These are phyloP conservation scores for Lasiodiplodia hormozganensis DNA, from an alignment of 2,329 filamentous ascomycete genomes.

Conservation along the genomic window DNA sequence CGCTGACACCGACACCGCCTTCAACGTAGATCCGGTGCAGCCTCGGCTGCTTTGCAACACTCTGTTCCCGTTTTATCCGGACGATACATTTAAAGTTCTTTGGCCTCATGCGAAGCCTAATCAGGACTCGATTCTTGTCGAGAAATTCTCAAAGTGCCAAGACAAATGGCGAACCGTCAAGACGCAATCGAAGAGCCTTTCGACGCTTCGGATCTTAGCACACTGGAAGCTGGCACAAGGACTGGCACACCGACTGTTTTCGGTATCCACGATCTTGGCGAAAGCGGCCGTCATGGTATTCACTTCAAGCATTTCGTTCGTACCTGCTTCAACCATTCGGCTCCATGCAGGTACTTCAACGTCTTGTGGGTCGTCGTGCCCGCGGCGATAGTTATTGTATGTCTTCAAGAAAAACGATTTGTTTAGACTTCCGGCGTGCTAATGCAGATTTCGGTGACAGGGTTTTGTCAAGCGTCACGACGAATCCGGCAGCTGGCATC, in stretches of 20 bases:
- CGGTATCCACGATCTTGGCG: slow-evolving; percentile 61
- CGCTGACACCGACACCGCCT: slow-evolving; percentile 2
- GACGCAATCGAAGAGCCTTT: background rate
- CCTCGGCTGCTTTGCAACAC: slow-evolving; percentile 1
- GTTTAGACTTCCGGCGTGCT: slow-evolving; percentile 40
- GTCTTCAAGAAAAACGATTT: slow-evolving; percentile 15
- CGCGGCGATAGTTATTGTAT: slow-evolving; percentile 68
- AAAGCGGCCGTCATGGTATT: slow-evolving; percentile 72
- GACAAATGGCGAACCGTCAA: background rate
- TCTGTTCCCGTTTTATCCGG: slow-evolving; percentile 5
- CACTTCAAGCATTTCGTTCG: slow-evolving; percentile 68
- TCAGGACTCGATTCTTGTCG: background rate
- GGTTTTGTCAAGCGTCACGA: slow-evolving; percentile 12
- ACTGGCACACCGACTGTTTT: background rate
- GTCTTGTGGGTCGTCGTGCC: slow-evolving; percentile 78
- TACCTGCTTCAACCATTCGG: slow-evolving; percentile 70
- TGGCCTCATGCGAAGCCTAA: background rate
- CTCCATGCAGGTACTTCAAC: slow-evolving; percentile 70
- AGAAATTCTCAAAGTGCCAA: background rate
- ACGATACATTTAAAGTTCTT: background rate
- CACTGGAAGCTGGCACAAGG: background rate
- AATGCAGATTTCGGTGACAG: slow-evolving; percentile 60
- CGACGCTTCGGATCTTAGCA: background rate
- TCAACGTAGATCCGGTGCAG: slow-evolving; percentile 11
- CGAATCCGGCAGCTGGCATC: slow-evolving; percentile 45